Evolutionary conservation across 2,329 filamentous ascomycete species (phyloP).

Genomic region (Diaporthe sp.): DNA sequence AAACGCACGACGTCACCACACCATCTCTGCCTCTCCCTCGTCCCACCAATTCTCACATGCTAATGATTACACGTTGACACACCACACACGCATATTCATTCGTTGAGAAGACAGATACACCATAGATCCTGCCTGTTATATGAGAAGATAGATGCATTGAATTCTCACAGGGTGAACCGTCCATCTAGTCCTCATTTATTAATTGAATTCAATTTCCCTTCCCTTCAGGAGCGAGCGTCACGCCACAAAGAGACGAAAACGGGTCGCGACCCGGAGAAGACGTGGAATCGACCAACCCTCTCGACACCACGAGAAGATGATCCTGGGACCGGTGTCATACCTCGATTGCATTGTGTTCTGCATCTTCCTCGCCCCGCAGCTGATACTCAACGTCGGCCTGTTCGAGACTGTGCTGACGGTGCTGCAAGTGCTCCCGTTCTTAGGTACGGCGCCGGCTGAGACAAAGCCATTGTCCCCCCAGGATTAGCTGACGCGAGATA

Average conservation of each 20-base stretch:
- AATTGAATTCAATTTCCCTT: not conserved
- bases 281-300: too few relatives aligned
- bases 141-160: not conserved
- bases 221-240: not conserved
- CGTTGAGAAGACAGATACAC: not conserved
- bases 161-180: too few relatives aligned
- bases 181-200: not conserved
- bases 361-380: slow-evolving; percentile 77
- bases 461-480: not conserved
- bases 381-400: slow-evolving; percentile 76
- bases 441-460: slow-evolving; percentile 62
- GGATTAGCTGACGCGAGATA: not conserved
- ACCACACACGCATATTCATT: not conserved
- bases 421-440: slow-evolving; percentile 75
- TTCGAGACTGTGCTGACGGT: slow-evolving; percentile 69
- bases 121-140: not conserved
- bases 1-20: slow-evolving; percentile 34
- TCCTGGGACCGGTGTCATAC: slow-evolving; percentile 79
- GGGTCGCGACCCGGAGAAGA: not conserved
- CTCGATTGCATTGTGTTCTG: slow-evolving; percentile 82
- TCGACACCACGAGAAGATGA: slow-evolving; percentile 64
- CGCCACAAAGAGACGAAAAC: not conserved
- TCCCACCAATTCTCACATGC: slow-evolving; percentile 16
- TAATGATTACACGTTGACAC: not conserved
- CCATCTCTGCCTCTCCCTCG: not conserved